Percentiles rank a stretch among this genome's conserved stretches.
phyloP scores from a whole-genome alignment of 1,284 basidiomycete genomes.

The Malassezia vespertilionis region DNA sequence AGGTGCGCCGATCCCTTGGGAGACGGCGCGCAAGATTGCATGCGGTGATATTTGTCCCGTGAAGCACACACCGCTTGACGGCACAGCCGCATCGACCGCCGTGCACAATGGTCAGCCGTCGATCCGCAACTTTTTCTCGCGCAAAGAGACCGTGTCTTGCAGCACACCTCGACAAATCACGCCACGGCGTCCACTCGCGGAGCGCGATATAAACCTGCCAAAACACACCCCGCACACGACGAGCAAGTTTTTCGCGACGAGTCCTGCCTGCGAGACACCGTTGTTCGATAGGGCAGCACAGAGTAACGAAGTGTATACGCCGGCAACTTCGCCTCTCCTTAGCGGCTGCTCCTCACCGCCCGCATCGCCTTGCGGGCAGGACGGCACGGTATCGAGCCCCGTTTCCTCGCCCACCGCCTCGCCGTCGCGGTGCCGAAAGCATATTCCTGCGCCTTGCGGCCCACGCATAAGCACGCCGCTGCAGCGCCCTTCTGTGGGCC shows the following conservation, averaged over 20 bases:
- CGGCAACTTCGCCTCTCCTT: not conserved
- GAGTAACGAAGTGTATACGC: constrained; percentile 9
- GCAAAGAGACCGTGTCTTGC: not conserved
- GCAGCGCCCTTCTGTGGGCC: not conserved
- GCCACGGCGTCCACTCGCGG: not conserved
- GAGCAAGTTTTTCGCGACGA: not conserved
- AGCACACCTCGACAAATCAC: not conserved
- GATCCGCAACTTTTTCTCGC: constrained; percentile 7
- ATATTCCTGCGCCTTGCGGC: not conserved
- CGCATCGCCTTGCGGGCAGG: not conserved
- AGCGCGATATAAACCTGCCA: not conserved
- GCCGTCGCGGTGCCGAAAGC: not conserved
- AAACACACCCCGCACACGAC: not conserved
- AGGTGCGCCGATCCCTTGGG: constrained; percentile 27
- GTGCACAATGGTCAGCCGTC: constrained; percentile 6
- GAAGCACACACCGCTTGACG: constrained; percentile 56
- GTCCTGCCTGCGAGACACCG: not conserved
- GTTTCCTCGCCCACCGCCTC: constrained; percentile 12
- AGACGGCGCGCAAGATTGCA: constrained; percentile 56
- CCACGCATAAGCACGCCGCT: not conserved
- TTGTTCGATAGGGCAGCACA: constrained; percentile 3
- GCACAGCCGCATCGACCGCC: not conserved
- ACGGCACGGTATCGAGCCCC: constrained; percentile 10
- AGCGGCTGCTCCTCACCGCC: not conserved
- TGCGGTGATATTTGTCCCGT: constrained; percentile 68